A percentile compares a stretch with the other conserved stretches of the same genome.
These are phyloP conservation scores for Bruguiera parviflora DNA, from an alignment of 345 rosid species.

Conservation along the genomic window DNA sequence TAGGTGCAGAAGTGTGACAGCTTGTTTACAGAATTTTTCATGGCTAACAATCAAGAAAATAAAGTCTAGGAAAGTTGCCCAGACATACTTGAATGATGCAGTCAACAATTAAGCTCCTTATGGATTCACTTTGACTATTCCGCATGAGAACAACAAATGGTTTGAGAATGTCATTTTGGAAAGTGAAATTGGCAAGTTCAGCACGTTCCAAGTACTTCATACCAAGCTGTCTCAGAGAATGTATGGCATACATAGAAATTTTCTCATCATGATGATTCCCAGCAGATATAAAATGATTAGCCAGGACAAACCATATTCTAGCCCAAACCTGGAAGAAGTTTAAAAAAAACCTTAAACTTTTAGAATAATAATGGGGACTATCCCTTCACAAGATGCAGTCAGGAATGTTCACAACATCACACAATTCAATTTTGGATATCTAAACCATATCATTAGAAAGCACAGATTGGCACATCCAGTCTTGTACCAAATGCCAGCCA, in stretches of 20 bases:
- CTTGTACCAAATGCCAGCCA: too few species aligned
- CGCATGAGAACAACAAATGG: slow-evolving; percentile 91
- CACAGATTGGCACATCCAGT: not conserved
- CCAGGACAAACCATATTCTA: slow-evolving; percentile 85
- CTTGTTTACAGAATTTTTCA: not conserved
- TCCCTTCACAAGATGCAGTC: not conserved
- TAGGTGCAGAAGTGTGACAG: not conserved
- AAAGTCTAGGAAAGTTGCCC: slow-evolving; percentile 12
- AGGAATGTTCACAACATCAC: not conserved
- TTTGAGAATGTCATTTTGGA: slow-evolving; percentile 92
- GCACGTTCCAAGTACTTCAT: slow-evolving; percentile 91
- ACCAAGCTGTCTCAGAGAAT: slow-evolving; percentile 91
- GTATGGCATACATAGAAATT: slow-evolving; percentile 92
- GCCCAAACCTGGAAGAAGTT: slow-evolving; percentile 78
- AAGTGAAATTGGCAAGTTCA: slow-evolving; percentile 85
- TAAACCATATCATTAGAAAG: not conserved
- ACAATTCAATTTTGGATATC: not conserved
- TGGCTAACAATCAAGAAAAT: not conserved
- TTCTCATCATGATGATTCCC: slow-evolving; percentile 92
- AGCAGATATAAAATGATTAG: slow-evolving; percentile 87
- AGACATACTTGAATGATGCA: slow-evolving; percentile 80
- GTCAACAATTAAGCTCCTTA: slow-evolving; percentile 82
- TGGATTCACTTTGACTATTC: slow-evolving; percentile 70
- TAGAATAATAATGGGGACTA: not conserved
- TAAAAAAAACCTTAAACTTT: not conserved